Conservation (phyloP, 192 early-diverging fungal species). For the Coemansia sp. region DNA sequence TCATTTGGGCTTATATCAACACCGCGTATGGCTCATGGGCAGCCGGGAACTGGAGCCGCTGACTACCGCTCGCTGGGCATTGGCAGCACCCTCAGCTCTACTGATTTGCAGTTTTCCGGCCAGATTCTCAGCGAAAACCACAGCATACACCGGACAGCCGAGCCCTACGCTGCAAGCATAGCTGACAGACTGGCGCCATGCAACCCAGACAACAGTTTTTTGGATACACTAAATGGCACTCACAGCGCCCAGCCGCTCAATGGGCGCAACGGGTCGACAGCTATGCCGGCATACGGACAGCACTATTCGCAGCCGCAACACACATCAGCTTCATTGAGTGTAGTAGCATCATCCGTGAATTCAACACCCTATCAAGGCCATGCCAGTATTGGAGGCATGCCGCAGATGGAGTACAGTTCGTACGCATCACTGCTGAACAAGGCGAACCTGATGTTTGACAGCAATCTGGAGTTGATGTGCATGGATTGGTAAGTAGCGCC, state of each 20-base stretch:
- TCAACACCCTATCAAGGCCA: slow-evolving; percentile 22
- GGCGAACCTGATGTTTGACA: slow-evolving; percentile 67
- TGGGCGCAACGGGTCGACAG: background rate
- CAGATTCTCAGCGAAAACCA: slow-evolving; percentile 31
- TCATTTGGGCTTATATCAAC: slow-evolving; percentile 11
- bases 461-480: slow-evolving; percentile 68
- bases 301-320: too few relatives aligned
- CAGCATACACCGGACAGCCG: slow-evolving; percentile 7
- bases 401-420: slow-evolving; percentile 46
- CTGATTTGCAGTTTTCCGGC: slow-evolving; percentile 45
- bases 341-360: slow-evolving; percentile 2
- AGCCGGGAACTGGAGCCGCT: background rate
- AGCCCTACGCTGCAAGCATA: background rate
- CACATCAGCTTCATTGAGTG: background rate
- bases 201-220: slow-evolving; percentile 7
- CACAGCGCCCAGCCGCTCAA: background rate
- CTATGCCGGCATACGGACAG: background rate
- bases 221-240: slow-evolving; percentile 13
- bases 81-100: slow-evolving; percentile 26
- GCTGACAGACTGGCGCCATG: background rate
- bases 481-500: slow-evolving; percentile 55
- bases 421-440: slow-evolving; percentile 70
- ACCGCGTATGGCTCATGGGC: slow-evolving; percentile 10
- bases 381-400: slow-evolving; percentile 20
- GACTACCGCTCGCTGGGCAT: slow-evolving; percentile 8